Percentiles rank a stretch among this genome's conserved stretches.
These are phyloP conservation scores for Ampelocalamus luodianensis DNA, from an alignment of 176 grass and related monocot genomes.

Conservation along the genomic window DNA sequence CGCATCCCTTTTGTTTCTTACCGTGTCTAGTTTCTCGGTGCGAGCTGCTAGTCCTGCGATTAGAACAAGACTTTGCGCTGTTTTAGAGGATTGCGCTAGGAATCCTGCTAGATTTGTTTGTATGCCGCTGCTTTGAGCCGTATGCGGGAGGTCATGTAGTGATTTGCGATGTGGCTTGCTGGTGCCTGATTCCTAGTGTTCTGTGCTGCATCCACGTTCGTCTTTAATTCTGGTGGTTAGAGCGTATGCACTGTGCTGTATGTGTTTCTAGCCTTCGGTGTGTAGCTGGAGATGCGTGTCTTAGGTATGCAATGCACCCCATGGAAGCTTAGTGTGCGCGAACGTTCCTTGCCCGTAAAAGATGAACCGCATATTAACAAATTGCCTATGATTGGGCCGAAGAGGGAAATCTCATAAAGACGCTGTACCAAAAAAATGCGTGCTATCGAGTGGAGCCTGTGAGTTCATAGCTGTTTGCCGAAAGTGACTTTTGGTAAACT, in stretches of 20 bases:
- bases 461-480: background rate
- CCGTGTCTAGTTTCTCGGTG: background rate
- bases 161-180: background rate
- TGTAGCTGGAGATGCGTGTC: background rate
- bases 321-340: background rate
- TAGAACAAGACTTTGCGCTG: background rate
- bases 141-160: background rate
- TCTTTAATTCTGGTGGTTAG: background rate
- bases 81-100: background rate
- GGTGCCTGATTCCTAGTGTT: background rate
- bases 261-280: background rate
- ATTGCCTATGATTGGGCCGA: background rate
- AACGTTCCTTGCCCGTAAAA: background rate
- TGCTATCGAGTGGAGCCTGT: background rate
- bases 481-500: background rate
- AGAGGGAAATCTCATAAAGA: background rate
- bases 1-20: background rate
- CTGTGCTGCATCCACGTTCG: background rate
- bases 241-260: background rate
- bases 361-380: background rate
- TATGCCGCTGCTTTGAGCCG: background rate
- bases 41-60: too few species aligned
- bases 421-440: background rate
- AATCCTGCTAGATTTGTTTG: background rate
- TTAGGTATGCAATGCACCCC: background rate